A percentile compares a stretch with the other conserved stretches of the same genome.
These are phyloP conservation scores for Postia placenta DNA, from an alignment of 768 basidiomycete genomes.

Conservation along the genomic window DNA sequence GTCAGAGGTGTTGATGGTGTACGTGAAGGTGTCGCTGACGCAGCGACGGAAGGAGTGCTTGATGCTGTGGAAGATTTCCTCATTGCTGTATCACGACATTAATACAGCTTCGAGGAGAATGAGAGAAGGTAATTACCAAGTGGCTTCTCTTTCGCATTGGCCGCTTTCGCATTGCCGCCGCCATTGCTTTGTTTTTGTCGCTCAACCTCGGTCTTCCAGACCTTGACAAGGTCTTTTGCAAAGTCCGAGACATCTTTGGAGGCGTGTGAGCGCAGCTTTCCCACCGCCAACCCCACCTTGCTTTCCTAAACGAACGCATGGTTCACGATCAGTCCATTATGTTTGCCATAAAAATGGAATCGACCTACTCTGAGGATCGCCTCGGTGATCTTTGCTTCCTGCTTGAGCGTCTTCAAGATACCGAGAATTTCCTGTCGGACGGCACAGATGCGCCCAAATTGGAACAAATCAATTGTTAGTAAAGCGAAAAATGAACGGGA, in stretches of 20 bases:
- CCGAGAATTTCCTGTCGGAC: slow-evolving; percentile 51
- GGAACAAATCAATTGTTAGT: slow-evolving; percentile 22
- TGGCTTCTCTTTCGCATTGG: slow-evolving; percentile 4
- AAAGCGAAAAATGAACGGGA: slow-evolving; percentile 10
- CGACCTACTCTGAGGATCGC: slow-evolving; percentile 65
- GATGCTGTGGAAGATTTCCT: slow-evolving; percentile 17
- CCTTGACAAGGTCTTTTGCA: slow-evolving; percentile 87
- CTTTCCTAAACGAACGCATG: slow-evolving; percentile 79
- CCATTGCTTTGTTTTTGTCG: slow-evolving; percentile 45
- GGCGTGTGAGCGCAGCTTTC: slow-evolving; percentile 74
- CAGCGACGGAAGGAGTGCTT: slow-evolving; percentile 8
- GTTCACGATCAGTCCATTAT: neutral
- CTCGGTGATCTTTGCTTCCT: slow-evolving; percentile 64
- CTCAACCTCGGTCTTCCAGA: slow-evolving; percentile 88
- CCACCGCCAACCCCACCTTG: slow-evolving; percentile 87
- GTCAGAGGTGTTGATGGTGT: slow-evolving; percentile 22
- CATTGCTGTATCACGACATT: slow-evolving; percentile 3
- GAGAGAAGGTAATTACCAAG: too few species aligned
- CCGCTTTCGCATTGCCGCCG: slow-evolving; percentile 11
- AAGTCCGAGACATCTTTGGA: slow-evolving; percentile 70
- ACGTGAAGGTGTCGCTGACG: slow-evolving; percentile 6
- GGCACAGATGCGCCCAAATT: neutral
- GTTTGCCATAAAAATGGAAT: neutral
- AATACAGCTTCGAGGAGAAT: neutral
- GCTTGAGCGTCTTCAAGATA: slow-evolving; percentile 58